phyloP scores from a whole-genome alignment of 2,329 filamentous ascomycete genomes.

The Pseudogymnoascus sp. region DNA sequence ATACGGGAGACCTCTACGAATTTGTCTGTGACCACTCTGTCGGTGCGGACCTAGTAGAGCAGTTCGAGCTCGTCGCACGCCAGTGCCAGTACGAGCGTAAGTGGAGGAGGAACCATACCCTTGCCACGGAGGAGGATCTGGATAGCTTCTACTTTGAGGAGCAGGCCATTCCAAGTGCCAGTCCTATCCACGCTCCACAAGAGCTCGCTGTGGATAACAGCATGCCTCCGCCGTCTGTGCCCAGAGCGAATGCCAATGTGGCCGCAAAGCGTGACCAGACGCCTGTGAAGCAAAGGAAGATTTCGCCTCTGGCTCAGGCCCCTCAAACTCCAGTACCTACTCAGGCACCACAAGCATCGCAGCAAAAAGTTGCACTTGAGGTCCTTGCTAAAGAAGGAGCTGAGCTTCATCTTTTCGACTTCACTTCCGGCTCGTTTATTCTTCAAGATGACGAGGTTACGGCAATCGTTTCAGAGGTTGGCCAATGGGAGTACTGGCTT shows the following conservation, averaged over 20 bases:
- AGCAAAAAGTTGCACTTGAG: slow-evolving; percentile 48
- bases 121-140: slow-evolving; percentile 74
- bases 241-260: slow-evolving; percentile 36
- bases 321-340: slow-evolving; percentile 39
- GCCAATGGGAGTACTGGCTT: slow-evolving; percentile 92
- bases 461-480: slow-evolving; percentile 76
- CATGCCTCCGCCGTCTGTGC: slow-evolving; percentile 17
- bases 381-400: slow-evolving; percentile 67
- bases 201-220: slow-evolving; percentile 17
- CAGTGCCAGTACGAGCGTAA: slow-evolving; percentile 98
- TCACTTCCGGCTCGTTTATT: slow-evolving; percentile 76
- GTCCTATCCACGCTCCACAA: slow-evolving; percentile 52
- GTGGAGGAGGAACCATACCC: slow-evolving; percentile 70
- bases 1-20: slow-evolving; percentile 91
- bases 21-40: slow-evolving; percentile 84
- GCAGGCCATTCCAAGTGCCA: slow-evolving; percentile 56
- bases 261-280: slow-evolving; percentile 36
- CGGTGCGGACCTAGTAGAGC: slow-evolving; percentile 60
- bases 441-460: slow-evolving; percentile 67
- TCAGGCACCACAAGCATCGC: slow-evolving; percentile 51
- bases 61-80: slow-evolving; percentile 74
- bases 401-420: slow-evolving; percentile 91
- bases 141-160: slow-evolving; percentile 72
- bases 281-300: slow-evolving; percentile 20
- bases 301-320: slow-evolving; percentile 21